Evolutionary conservation across 2,329 filamentous ascomycete species (phyloP), one percentile per base, ranked within the genome.

Genomic region (Verticillium longisporum): DNA sequence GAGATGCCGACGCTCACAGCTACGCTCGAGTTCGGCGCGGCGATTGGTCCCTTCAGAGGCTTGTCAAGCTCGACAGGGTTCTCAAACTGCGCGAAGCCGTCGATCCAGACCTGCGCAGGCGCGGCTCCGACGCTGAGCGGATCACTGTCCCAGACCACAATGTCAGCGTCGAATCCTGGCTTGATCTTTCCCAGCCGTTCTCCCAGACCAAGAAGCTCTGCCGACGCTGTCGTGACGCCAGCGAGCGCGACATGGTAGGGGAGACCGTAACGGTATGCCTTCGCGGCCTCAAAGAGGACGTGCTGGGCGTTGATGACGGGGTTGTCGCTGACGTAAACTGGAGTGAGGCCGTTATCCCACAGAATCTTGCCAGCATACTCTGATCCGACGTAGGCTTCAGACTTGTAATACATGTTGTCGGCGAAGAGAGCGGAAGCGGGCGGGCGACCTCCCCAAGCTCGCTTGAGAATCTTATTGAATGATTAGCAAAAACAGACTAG

Each of bases 321-420:
- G 68, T 90, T 90, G 68, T 89, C 87, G 63, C 83, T 86, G n/a
- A 90, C 87, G 65, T 88, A 89, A 26, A 88, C 82, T 1, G 86
- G 80, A 0, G 86, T 88, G 36, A 90, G 77, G 32, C 84, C 86
- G 61, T 83, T 79, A 26, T 89, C 86, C 65, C 85, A 85, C 0
- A 90, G 78, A 4, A 85, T 78, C 69, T 88, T 89, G 32, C 87
- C 87, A 1, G 87, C 87, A 62, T 83, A 83, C 69, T 89, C 85
- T 11, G 85, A 88, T 0, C 81, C 87, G 4, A 83, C 76, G 66
- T 87, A 88, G 0, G 86, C 76, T 73, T 90, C 88, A 1, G 82
- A 78, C 73, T 90, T 89, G 79, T 89, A 90, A 70, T 83, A 88
- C 84, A 89, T 89, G 69, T 87, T 88, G 68, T 90, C 87, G 10